These are phyloP conservation scores for Trichoderma gracile DNA, from an alignment of 2,329 filamentous ascomycete genomes.

Conservation along the genomic window DNA sequence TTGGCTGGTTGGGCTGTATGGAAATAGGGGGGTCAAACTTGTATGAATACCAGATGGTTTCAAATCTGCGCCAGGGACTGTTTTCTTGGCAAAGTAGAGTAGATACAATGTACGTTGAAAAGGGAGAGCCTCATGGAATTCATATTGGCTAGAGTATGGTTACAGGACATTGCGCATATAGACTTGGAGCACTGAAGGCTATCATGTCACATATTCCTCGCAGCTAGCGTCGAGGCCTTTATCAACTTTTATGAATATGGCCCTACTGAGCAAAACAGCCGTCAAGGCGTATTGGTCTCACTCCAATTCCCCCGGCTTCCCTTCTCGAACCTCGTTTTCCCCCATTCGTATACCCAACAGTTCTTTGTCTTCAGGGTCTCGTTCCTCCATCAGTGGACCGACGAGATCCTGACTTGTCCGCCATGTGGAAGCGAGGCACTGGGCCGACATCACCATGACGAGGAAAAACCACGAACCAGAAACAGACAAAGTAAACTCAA, in stretches of 20 bases:
- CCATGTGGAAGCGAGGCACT: background rate
- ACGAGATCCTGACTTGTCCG: background rate
- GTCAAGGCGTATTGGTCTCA: background rate
- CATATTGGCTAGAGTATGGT: background rate
- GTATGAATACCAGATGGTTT: conserved; percentile 14
- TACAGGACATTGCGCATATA: background rate
- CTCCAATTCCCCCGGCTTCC: no score
- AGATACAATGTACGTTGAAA: background rate
- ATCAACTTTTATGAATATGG: no score
- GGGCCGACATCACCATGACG: conserved; percentile 7
- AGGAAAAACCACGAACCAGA: background rate
- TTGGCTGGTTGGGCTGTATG: conserved; percentile 8
- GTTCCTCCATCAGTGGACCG: background rate
- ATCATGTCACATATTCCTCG: no score
- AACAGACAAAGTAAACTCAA: background rate
- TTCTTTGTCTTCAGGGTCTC: no score
- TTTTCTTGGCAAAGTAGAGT: background rate
- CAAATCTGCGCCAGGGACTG: background rate
- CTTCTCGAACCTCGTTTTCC: background rate
- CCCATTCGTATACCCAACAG: no score
- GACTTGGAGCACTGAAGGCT: no score
- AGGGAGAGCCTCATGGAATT: background rate
- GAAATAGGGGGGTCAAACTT: background rate
- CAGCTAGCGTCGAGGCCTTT: no score
- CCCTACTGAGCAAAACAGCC: background rate